A percentile compares a stretch with the other conserved stretches of the same genome.
phyloP scores from a whole-genome alignment of 768 basidiomycete genomes.

The Holtermanniella nyarrowii region DNA sequence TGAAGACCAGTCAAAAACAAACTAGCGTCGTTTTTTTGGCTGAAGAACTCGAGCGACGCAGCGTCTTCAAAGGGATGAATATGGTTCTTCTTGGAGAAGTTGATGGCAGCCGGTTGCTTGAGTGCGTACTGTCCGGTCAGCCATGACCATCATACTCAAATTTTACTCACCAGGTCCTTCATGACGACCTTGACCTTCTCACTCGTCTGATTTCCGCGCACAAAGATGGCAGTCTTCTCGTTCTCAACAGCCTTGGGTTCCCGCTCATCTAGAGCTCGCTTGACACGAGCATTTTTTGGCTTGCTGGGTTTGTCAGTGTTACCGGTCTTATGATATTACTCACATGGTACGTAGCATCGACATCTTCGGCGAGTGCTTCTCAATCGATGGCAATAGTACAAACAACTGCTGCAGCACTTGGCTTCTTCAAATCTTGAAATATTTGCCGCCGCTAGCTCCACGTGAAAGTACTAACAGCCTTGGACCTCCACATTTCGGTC shows the following conservation, averaged over 20 bases:
- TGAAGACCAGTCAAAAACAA: conserved; percentile 83
- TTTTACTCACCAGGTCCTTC: conserved; percentile 79
- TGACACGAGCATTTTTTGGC: conserved; percentile 91
- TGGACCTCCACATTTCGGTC: too few relatives aligned
- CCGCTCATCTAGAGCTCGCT: conserved; percentile 74
- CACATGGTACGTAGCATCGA: conserved; percentile 42
- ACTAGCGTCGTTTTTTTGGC: conserved; percentile 83
- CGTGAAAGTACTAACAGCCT: too few relatives aligned
- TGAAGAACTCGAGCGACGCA: conserved; percentile 83
- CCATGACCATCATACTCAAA: neutral
- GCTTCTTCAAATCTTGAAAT: too few relatives aligned
- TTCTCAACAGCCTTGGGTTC: conserved; percentile 76
- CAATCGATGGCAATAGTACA: too few relatives aligned
- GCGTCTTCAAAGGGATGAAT: conserved; percentile 82
- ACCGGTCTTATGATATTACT: conserved; percentile 10
- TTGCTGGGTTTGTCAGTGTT: conserved; percentile 48
- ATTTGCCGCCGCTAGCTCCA: too few relatives aligned
- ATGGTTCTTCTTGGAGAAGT: conserved; percentile 87
- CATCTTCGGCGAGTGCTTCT: too few relatives aligned
- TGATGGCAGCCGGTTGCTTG: conserved; percentile 79
- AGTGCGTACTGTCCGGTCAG: conserved; percentile 62
- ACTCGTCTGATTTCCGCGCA: conserved; percentile 75
- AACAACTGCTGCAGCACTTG: too few relatives aligned
- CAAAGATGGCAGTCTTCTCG: conserved; percentile 76
- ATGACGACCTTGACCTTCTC: conserved; percentile 69